Percentiles rank a stretch among this genome's conserved stretches.
phyloP scores from a whole-genome alignment of 2,329 filamentous ascomycete genomes.

The Phoma sp. region DNA sequence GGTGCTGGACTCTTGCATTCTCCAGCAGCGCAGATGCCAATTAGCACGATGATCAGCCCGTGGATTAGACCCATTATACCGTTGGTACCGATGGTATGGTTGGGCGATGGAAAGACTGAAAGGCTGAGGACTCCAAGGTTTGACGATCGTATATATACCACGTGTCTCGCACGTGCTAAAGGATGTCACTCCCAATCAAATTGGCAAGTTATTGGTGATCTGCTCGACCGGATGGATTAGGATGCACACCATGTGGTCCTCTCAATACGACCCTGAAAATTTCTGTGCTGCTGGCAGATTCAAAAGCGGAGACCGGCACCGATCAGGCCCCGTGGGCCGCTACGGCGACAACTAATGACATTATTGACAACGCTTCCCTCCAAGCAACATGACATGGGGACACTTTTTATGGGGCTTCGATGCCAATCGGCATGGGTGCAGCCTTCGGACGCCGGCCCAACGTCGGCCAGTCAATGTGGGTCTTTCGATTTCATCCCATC shows the following conservation, averaged over 20 bases:
- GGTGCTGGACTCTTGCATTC: conserved; percentile 20
- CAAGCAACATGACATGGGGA: conserved; percentile 12
- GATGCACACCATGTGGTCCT: conserved; percentile 8
- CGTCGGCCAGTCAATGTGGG: conserved; percentile 1
- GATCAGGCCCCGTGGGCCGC: background rate
- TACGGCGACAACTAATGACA: background rate
- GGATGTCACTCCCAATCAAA: background rate
- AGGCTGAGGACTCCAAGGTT: conserved; percentile 7
- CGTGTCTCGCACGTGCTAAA: conserved; percentile 12
- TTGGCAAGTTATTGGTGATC: conserved; percentile 1
- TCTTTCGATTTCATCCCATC: background rate
- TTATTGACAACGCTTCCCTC: conserved; percentile 1
- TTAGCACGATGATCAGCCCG: conserved; percentile 9
- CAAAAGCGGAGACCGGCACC: background rate
- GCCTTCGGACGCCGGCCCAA: background rate
- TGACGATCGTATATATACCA: conserved; percentile 14
- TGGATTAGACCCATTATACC: conserved; percentile 10
- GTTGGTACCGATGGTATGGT: background rate
- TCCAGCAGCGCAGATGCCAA: conserved; percentile 8
- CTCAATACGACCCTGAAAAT: conserved; percentile 12
- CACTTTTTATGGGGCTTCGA: background rate
- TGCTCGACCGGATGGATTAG: conserved; percentile 9
- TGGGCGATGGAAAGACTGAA: background rate
- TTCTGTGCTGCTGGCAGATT: conserved; percentile 3
- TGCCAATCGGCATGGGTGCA: background rate